These are phyloP conservation scores for Boechera divaricarpa DNA, from an alignment of 345 rosid species.

Conservation along the genomic window DNA sequence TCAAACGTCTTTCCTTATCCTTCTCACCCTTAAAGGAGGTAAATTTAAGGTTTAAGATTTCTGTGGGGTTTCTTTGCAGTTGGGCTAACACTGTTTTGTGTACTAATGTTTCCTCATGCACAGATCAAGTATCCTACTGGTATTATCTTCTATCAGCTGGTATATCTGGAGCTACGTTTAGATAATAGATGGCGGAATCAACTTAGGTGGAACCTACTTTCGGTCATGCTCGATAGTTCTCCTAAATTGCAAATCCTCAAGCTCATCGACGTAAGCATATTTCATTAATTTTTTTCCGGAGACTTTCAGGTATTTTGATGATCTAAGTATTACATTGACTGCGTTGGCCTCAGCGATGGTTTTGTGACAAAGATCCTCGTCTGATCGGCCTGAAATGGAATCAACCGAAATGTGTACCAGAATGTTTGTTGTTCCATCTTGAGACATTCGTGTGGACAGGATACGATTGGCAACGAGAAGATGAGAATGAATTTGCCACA, in stretches of 20 bases:
- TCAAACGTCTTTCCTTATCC: neutral
- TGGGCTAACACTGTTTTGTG: neutral
- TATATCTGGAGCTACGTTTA: neutral
- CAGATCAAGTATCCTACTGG: conserved; percentile 13
- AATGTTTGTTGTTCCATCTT: neutral
- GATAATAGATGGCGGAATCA: too few species aligned
- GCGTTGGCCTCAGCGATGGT: neutral
- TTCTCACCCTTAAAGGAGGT: neutral
- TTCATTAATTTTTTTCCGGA: neutral
- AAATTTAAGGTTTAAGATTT: neutral
- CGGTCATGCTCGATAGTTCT: neutral
- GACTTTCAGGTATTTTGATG: neutral
- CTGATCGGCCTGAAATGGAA: neutral
- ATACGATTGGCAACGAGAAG: neutral
- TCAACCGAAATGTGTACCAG: neutral
- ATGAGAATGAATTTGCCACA: neutral
- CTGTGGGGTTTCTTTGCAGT: neutral
- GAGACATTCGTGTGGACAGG: neutral
- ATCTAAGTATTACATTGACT: too few species aligned
- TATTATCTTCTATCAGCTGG: conserved; percentile 11
- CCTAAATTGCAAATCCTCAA: conserved; percentile 11
- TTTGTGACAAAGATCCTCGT: neutral
- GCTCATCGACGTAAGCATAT: neutral
- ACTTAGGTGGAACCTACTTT: neutral
- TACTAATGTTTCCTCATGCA: neutral